Evolutionary conservation across 129 eudicot species (phyloP), one percentile per base, ranked within the genome.

Genomic region (Pittosporum tobira): DNA sequence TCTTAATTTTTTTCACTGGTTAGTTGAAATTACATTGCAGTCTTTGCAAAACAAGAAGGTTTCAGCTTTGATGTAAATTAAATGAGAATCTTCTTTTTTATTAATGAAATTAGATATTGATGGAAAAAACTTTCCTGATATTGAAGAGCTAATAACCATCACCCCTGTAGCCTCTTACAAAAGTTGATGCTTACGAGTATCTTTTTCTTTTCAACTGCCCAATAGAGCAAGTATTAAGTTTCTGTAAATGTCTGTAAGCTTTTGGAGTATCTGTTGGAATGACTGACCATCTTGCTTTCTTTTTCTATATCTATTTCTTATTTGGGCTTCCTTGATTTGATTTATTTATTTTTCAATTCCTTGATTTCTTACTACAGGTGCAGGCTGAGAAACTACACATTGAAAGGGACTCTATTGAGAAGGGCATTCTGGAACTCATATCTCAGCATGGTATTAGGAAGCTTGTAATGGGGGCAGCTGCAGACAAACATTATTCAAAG

Each of bases 391-490:
- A 73, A 67, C 56, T 80, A 37, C 50, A 62, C 49, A 54, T 77
- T 63, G 95, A 86, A 66, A 83, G 47, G 77, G 76, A 76, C 64
- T 82, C 83, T 25, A 57, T 90, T 16, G 95, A 83, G 82, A 75
- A 83, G 75, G 95, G 98, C 25, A 75, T 86, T 25, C 79, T 86
- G 53, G 82, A 78, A 46, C 86, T 90, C 53, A 71, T 90, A 49
- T 43, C 55, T 18, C 68, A 70, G 71, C 73, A 90, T 53, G 71
- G 70, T 61, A 86, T 90, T 53, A 72, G 63, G 71, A 80, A 75
- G 71, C 95, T 90, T 66, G 95, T 90, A 36, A 86, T 86, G 89
- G 98, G 98, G 61, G 95, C 89, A 64, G 95, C 98, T 62, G 82
- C 97, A 6, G 79, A 77, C 61, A 78, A 49, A 56, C 75, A 59